Evolutionary conservation across 2,329 filamentous ascomycete genomes (phyloP), one percentile per base, ranked within the genome.

Genomic region (Dendrostoma leiphaemia): DNA sequence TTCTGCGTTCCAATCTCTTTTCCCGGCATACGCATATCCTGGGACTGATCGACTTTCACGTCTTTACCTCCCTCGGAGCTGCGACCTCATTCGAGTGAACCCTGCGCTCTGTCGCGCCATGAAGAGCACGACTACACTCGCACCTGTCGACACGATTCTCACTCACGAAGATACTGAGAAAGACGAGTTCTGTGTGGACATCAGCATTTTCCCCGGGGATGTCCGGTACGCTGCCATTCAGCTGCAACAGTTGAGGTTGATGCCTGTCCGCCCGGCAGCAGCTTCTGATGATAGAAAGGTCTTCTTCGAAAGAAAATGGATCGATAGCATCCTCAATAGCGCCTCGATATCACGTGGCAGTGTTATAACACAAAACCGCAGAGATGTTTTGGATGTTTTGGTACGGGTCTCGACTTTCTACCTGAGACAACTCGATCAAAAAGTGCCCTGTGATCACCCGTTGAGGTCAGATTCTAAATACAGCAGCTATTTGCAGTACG

Each of bases 191-290:
- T 28, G 32, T 2, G 44, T 44, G 2, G 54, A 59, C 12, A 52
- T 56, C 19, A 52, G 51, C 9, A 37, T 59, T 4, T 54, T 48
- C 45, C 28, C 34, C 6, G 24, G 41, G 7, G 52, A 59, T 7
- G 45, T 28, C 3, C 31, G 26, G 7, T 41, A 48, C 23, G 45
- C 48, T 4, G 45, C 55, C n/a, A 48, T 60, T 13, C 50, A 53
- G 26, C 3, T 53, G 2, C 32, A 53, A 17, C 7, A 21, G 13
- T 15, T 48, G 23, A 31, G 17, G 17, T 24, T 53, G 1, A 37
- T 19, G n/a, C 50, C 50, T n/a, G 17, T 53, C 3, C 23, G 43
- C 4, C 19, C 15, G 3, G 12, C 26, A 6, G 31, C 41, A 2
- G 26, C 26, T 3, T 19, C 26, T 10, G 34, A 40, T n/a, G 50